Conservation (phyloP, 163 green algal species). For the Chlorella variabilis region DNA sequence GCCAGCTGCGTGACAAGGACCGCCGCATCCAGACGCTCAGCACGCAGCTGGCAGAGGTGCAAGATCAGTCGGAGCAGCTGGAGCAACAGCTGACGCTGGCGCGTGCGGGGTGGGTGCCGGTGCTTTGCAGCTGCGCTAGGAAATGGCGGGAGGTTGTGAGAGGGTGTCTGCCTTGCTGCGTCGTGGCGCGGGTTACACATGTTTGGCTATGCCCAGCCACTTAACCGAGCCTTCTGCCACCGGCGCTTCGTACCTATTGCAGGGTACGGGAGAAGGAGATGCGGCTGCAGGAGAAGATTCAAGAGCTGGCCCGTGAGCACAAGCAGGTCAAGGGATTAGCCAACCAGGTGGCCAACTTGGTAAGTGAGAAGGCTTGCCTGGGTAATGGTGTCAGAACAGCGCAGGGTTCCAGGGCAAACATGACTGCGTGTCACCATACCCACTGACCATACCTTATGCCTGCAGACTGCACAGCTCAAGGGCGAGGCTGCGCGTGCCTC, state of each 20-base stretch:
- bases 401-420: no score
- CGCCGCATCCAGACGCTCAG: conserved; percentile 21
- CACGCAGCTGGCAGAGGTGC: background rate
- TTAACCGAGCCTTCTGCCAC: no score
- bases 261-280: conserved; percentile 11
- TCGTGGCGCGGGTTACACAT: no score
- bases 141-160: no score
- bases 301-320: conserved; percentile 6
- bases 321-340: conserved; percentile 13
- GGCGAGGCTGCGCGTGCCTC: background rate
- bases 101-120: background rate
- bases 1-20: conserved; percentile 36
- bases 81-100: background rate
- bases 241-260: no score
- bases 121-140: no score
- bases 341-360: conserved; percentile 9
- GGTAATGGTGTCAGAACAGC: background rate
- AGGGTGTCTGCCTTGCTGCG: no score
- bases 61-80: background rate
- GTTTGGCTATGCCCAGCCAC: no score
- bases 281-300: conserved; percentile 24
- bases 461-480: background rate
- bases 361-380: background rate
- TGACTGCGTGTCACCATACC: no score
- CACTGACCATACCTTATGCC: no score